Evolutionary conservation across 495 filamentous ascomycete species (phyloP), one percentile per base, ranked within the genome.

Genomic region (Penicillium verhagenii): DNA sequence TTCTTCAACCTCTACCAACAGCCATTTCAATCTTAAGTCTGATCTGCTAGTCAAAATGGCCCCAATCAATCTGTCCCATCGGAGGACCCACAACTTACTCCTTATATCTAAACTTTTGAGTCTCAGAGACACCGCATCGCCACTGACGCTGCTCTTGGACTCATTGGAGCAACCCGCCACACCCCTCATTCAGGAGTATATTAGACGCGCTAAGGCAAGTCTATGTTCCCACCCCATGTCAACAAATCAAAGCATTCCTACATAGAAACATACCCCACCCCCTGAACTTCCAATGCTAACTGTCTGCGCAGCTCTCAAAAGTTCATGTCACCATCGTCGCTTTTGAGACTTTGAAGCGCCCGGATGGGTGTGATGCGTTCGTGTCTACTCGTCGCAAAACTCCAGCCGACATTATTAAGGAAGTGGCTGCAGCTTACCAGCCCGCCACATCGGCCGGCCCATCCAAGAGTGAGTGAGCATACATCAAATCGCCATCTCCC

Each of bases 131-230:
- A 86, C 81, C 19, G 86, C 86, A 2, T 95, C 91, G 25, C 93
- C 92, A 1, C 84, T 97, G 44, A 96, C 92, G 0, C 70, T 97
- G 24, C 71, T 97, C 7, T 76, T 94, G 50, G 93, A 97, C 72
- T 88, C 82, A 14, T 69, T 96, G 35, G 92, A 95, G 70, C 93
- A 96, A 71, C 84, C 86, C 20, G 88, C 84, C 11, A 79, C 73
- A 21, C 88, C 86, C 6, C 69, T 96, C 29, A 54, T 93, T 2
- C 72, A 75, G 20, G 89, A 95, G 69, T 92, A 91, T 64, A 83
- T 90, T 33, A 74, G 75, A 50, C 79, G 89, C 61, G 90, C 90
- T 37, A 90, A 88, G 72, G 90, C 89, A 65, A 53, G 75, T 58
- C 33, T 58, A 50, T 50, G 20, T 23, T 26, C 16, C 21, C 13